These are phyloP conservation scores for Roridomyces roridus DNA, from an alignment of 768 basidiomycete species.

Conservation along the genomic window DNA sequence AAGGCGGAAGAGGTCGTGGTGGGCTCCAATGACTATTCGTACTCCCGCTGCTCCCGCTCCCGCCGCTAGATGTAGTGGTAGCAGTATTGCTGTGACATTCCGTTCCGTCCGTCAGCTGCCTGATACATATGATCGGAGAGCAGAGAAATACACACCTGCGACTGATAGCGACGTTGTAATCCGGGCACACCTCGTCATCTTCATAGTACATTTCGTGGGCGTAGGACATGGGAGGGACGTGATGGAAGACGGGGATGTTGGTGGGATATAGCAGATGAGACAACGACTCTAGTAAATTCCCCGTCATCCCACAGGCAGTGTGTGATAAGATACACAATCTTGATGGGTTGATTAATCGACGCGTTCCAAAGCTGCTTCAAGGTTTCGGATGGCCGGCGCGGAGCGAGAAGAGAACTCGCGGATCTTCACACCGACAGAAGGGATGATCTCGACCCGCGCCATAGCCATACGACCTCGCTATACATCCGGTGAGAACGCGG, in stretches of 20 bases:
- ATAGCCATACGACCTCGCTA: too few species aligned
- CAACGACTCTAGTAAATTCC: too few species aligned
- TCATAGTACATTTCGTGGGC: slow-evolving; percentile 6
- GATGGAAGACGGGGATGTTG: neutral
- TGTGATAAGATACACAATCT: neutral
- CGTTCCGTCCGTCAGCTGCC: neutral
- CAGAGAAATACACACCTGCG: slow-evolving; percentile 39
- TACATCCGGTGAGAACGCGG: too few species aligned
- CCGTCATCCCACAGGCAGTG: slow-evolving; percentile 5
- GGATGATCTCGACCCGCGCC: too few species aligned
- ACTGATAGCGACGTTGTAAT: slow-evolving; percentile 45
- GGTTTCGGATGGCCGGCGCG: neutral
- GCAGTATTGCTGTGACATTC: slow-evolving; percentile 14
- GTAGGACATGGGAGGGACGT: slow-evolving; percentile 5
- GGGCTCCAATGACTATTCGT: slow-evolving; percentile 32
- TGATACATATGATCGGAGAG: neutral
- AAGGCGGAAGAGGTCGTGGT: slow-evolving; percentile 15
- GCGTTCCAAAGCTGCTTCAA: neutral
- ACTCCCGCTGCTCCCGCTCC: slow-evolving; percentile 12
- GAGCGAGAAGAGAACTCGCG: too few species aligned
- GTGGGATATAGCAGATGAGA: too few species aligned
- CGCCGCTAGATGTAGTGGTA: slow-evolving; percentile 30
- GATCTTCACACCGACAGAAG: too few species aligned
- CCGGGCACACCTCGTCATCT: slow-evolving; percentile 45
- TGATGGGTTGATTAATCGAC: too few species aligned